Evolutionary conservation across 1,139 yeast species (phyloP).

Genomic region (Geotrichum fermentans): DNA sequence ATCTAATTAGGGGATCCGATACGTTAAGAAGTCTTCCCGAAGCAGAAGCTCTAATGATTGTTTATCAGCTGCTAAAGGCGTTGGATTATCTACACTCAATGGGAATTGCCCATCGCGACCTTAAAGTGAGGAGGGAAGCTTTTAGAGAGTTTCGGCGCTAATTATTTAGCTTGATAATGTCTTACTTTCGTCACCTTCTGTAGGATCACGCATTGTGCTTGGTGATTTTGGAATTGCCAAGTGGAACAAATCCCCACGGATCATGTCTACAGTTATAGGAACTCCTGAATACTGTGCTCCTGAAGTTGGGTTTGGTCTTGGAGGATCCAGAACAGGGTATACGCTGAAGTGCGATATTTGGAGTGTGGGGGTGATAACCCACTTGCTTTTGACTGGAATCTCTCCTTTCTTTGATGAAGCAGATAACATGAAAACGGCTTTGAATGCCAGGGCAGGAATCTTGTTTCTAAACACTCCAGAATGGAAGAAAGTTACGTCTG

Average conservation of each 20-base stretch:
- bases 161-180: constrained; percentile 48
- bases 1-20: constrained; percentile 44
- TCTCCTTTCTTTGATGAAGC: constrained; percentile 57
- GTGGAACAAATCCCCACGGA: constrained; percentile 36
- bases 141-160: background rate
- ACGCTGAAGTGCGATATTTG: constrained; percentile 58
- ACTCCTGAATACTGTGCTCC: constrained; percentile 69
- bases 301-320: constrained; percentile 48
- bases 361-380: constrained; percentile 60
- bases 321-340: constrained; percentile 41
- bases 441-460: constrained; percentile 42
- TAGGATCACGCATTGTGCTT: constrained; percentile 48
- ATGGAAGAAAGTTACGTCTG: constrained; percentile 42
- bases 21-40: constrained; percentile 46
- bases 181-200: constrained; percentile 48
- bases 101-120: constrained; percentile 52
- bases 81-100: constrained; percentile 49
- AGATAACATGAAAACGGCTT: constrained; percentile 38
- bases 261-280: constrained; percentile 55
- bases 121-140: constrained; percentile 37
- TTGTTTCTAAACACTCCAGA: constrained; percentile 40
- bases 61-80: constrained; percentile 53
- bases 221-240: constrained; percentile 70
- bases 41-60: constrained; percentile 50
- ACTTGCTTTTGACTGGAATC: constrained; percentile 48